Conservation (phyloP, 805 yeast species). For the Saccharomycopsis vini region DNA sequence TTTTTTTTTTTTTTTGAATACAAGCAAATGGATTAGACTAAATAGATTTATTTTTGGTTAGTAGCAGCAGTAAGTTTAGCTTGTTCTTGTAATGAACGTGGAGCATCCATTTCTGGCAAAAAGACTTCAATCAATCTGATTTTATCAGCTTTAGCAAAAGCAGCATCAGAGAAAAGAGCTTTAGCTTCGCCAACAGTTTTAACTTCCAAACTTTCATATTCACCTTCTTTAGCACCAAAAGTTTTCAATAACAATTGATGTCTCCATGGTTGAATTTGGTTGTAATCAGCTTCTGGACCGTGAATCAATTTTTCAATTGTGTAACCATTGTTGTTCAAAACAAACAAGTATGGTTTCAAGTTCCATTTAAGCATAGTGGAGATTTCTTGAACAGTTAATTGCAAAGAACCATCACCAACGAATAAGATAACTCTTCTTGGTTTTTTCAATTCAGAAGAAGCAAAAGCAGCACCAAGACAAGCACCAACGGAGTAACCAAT, state of each 20-base stretch:
- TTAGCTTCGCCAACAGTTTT: conserved; percentile 42
- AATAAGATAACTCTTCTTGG: conserved; percentile 45
- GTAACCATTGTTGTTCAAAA: conserved; percentile 58
- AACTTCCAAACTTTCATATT: conserved; percentile 35
- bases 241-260: conserved; percentile 36
- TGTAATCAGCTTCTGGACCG: conserved; percentile 45
- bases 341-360: conserved; percentile 47
- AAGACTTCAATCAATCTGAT: conserved; percentile 49
- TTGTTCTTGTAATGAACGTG: conserved; percentile 54
- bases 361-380: conserved; percentile 49
- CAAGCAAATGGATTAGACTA: too few species aligned
- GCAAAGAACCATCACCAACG: conserved; percentile 64
- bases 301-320: conserved; percentile 57
- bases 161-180: conserved; percentile 30
- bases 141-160: conserved; percentile 34
- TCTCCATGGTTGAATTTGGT: conserved; percentile 58
- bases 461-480: conserved; percentile 73
- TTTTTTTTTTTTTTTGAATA: too few species aligned
- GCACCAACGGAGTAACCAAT: conserved; percentile 88
- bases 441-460: conserved; percentile 43
- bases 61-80: conserved; percentile 50
- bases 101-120: conserved; percentile 54
- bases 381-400: conserved; percentile 56
- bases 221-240: conserved; percentile 46
- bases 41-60: conserved; percentile 25